These are phyloP conservation scores for Miscanthus lutarioriparius DNA, from an alignment of 176 grass and related monocot species.

Conservation along the genomic window DNA sequence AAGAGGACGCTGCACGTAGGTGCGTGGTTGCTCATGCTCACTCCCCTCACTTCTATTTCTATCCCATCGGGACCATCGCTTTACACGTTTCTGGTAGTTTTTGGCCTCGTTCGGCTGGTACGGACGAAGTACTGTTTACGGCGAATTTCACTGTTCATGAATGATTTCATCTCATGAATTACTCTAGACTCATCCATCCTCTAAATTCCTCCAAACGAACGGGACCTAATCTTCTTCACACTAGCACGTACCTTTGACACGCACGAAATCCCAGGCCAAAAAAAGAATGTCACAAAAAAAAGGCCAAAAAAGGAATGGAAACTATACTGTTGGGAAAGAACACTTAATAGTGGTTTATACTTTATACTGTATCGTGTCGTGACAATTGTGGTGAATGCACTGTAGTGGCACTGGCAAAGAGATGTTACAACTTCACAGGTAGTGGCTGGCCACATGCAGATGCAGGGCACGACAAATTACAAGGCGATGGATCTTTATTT, in stretches of 20 bases:
- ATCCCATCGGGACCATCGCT: constrained; percentile 26
- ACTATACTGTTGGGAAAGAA: background rate
- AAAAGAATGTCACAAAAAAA: too few relatives aligned
- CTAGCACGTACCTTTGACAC: constrained; percentile 17
- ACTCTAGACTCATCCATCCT: too few relatives aligned
- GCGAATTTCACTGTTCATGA: too few relatives aligned
- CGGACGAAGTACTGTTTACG: too few relatives aligned
- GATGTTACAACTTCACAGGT: background rate
- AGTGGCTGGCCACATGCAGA: background rate
- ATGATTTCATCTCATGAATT: too few relatives aligned
- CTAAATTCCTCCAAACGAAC: too few relatives aligned
- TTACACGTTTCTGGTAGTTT: constrained; percentile 16
- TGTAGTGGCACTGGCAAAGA: background rate
- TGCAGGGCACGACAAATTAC: too few relatives aligned
- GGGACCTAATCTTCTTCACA: background rate
- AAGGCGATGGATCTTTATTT: background rate
- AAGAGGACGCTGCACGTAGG: too few relatives aligned
- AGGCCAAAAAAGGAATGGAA: too few relatives aligned
- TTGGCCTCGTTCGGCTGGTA: too few relatives aligned
- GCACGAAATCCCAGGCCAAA: background rate
- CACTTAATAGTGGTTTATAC: background rate
- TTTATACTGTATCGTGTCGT: background rate
- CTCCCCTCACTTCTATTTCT: background rate
- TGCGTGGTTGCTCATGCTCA: background rate
- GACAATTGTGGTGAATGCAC: background rate